Evolutionary conservation across 1,139 yeast species (phyloP).

Genomic region (Sugiyamaella pinicola): DNA sequence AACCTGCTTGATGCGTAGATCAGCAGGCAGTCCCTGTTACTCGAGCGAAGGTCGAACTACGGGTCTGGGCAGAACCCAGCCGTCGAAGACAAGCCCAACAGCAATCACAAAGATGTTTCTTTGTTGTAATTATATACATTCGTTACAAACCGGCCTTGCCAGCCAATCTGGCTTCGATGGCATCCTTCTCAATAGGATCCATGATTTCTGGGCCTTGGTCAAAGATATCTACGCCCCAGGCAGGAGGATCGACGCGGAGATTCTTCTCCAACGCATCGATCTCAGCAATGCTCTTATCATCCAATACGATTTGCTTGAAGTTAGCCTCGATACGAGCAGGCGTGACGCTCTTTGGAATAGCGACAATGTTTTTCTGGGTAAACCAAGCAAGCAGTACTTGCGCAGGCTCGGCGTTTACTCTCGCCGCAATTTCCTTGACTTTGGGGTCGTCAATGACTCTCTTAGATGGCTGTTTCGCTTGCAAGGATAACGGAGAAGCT

Average conservation of each 20-base stretch:
- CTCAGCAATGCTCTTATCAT: conserved; percentile 54
- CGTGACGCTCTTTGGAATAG: conserved; percentile 70
- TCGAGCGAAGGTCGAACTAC: too few species aligned
- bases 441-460: conserved; percentile 33
- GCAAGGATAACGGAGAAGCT: conserved; percentile 8
- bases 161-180: conserved; percentile 19
- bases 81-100: too few species aligned
- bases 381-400: conserved; percentile 71
- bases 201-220: conserved; percentile 26
- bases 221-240: conserved; percentile 35
- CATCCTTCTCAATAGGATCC: conserved; percentile 20
- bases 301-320: conserved; percentile 52
- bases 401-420: conserved; percentile 59
- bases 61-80: too few species aligned
- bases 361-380: conserved; percentile 64
- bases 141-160: conserved; percentile 6
- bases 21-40: too few species aligned
- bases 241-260: conserved; percentile 32
- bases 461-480: conserved; percentile 16
- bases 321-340: conserved; percentile 62
- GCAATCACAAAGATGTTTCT: too few species aligned
- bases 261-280: conserved; percentile 49
- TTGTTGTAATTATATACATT: neutral
- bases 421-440: conserved; percentile 52
- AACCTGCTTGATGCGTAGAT: too few species aligned